Base-by-base conservation (phyloP, 2,329 filamentous ascomycete genomes). In the Xylaria digitata region DNA sequence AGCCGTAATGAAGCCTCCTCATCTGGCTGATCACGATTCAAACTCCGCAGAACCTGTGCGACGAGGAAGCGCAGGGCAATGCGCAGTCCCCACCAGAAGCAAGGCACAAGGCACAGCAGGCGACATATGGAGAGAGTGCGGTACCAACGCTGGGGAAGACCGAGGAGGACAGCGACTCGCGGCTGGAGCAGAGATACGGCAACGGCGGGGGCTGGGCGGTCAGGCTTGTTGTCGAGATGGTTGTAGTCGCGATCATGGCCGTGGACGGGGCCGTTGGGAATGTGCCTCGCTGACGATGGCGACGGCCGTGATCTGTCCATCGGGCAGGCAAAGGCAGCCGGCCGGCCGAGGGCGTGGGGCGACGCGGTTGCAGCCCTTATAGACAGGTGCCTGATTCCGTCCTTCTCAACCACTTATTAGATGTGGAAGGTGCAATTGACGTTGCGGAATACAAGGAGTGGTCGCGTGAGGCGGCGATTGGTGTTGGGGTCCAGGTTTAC, bases 131-230 rank as follows among this genome's bases (percentile, higher is more conserved):
- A 88, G 61, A 95, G 85, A 65, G 90, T 89, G 48, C 91, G 83
- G 77, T 94, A 90, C 90, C 92, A 95, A 68, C 84, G 84, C 69
- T 84, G 84, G 61, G 90, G 89, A 17, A 96, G 87, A 58, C 92
- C 92, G 53, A 95, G 85, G 37, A 93, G 86, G 73, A 94, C 91
- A 69, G 92, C 92, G 63, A 95, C 88, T 63, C 92, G 91, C 13
- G 92, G 92, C 75, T 94, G 91, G 49, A 93, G 83, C 59, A 90
- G 81, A 17, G 86, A 76, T 30, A 74, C 71, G 65, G 73, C 65
- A 54, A 76, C 74, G 60, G 71, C 66, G 23, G 73, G 48, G 57
- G 54, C 19, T 9, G 53, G 66, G 32, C 48, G 30, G 1, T 67
- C 57, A 54, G 43, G 26, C 43, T 56, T 45, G 32, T 48, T 40